These are phyloP conservation scores for Trypanosoma brucei DNA, from an alignment of 208 protist genomes.

Conservation along the genomic window DNA sequence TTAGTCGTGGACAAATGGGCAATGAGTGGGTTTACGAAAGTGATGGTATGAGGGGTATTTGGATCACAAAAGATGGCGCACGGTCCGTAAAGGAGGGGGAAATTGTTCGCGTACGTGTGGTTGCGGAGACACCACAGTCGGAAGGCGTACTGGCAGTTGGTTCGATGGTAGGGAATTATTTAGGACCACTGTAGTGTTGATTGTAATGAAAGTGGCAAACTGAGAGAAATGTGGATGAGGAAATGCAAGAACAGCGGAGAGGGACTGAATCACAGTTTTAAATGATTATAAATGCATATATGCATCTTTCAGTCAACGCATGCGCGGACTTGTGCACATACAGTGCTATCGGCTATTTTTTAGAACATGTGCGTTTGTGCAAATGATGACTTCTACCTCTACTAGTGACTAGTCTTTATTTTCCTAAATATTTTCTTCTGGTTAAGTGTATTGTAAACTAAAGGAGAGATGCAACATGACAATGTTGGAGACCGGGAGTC, in stretches of 20 bases:
- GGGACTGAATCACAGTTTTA: too few species aligned
- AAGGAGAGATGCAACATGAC: too few species aligned
- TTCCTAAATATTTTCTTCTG: too few species aligned
- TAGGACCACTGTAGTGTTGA: constrained; percentile 45
- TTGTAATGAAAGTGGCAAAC: neutral
- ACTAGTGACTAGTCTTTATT: too few species aligned
- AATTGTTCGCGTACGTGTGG: constrained; percentile 67
- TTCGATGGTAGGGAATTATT: constrained; percentile 56
- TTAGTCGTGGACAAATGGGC: constrained; percentile 64
- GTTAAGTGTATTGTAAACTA: too few species aligned
- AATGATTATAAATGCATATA: too few species aligned
- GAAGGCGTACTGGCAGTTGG: constrained; percentile 62
- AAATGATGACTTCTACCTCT: too few species aligned
- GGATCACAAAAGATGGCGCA: constrained; percentile 56
- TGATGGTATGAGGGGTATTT: constrained; percentile 49
- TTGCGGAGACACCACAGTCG: constrained; percentile 80
- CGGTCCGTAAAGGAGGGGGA: constrained; percentile 60
- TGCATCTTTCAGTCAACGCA: too few species aligned
- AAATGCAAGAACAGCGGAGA: neutral
- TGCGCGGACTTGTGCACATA: too few species aligned
- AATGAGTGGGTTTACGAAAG: constrained; percentile 59
- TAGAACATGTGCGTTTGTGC: too few species aligned
- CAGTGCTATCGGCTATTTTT: too few species aligned
- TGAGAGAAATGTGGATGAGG: neutral
- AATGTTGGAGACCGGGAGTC: too few species aligned